Evolutionary conservation across 2,329 filamentous ascomycete species (phyloP).

Genomic region (Chalaropsis thielavioides): DNA sequence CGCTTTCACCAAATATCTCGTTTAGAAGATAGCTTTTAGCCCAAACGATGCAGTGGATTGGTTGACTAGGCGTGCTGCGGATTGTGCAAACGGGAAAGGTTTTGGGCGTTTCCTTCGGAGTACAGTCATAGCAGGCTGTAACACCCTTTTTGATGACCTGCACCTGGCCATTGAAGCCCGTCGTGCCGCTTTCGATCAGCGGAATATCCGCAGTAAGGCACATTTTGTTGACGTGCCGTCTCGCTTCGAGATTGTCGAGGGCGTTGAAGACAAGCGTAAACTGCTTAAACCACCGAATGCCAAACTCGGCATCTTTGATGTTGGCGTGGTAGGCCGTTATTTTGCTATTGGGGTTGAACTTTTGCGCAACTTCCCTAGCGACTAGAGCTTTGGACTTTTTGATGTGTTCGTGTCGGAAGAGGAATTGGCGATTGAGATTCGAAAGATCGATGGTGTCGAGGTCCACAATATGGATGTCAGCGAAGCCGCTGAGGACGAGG

Average conservation of each 20-base stretch:
- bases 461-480: slow-evolving; percentile 87
- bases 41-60: slow-evolving; percentile 98
- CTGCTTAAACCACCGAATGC: slow-evolving; percentile 69
- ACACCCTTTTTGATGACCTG: slow-evolving; percentile 87
- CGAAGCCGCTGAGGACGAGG: slow-evolving; percentile 79
- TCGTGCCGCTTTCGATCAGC: slow-evolving; percentile 90
- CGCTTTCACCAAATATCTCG: slow-evolving; percentile 84
- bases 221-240: slow-evolving; percentile 95
- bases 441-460: slow-evolving; percentile 96
- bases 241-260: slow-evolving; percentile 84
- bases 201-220: slow-evolving; percentile 82
- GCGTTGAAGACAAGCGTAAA: slow-evolving; percentile 93
- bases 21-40: slow-evolving; percentile 91
- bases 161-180: slow-evolving; percentile 93
- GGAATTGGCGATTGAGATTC: slow-evolving; percentile 93
- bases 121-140: slow-evolving; percentile 95
- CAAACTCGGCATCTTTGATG: slow-evolving; percentile 81
- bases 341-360: slow-evolving; percentile 77
- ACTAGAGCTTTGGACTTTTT: slow-evolving; percentile 94
- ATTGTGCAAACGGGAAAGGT: slow-evolving; percentile 95
- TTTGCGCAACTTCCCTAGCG: slow-evolving; percentile 78
- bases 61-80: slow-evolving; percentile 85
- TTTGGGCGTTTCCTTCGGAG: slow-evolving; percentile 76
- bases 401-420: slow-evolving; percentile 93
- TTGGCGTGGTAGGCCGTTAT: slow-evolving; percentile 86